These are phyloP conservation scores for Agaricales sp. DNA, from an alignment of 1,284 basidiomycete genomes.

Conservation along the genomic window DNA sequence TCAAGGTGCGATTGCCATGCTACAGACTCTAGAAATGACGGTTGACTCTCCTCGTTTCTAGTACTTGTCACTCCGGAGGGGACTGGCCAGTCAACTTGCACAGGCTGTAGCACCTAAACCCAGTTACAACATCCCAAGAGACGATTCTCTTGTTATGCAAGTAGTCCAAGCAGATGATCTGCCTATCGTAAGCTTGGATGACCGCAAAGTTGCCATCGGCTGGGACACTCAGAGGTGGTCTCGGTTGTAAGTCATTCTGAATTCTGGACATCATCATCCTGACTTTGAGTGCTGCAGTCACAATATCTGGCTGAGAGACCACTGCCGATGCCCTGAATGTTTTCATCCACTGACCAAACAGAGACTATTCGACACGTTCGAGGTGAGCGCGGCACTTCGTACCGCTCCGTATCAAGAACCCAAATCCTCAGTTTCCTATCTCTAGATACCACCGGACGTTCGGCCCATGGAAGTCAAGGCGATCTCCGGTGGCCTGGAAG, in stretches of 20 bases:
- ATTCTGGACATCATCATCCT: neutral
- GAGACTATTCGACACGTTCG: slow-evolving; percentile 77
- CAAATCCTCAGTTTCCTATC: too few relatives aligned
- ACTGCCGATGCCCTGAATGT: slow-evolving; percentile 84
- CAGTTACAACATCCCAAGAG: neutral
- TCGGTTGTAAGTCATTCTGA: slow-evolving; percentile 43
- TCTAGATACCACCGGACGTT: slow-evolving; percentile 69
- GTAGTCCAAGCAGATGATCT: slow-evolving; percentile 23
- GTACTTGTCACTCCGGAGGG: neutral
- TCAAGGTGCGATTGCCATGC: too few relatives aligned
- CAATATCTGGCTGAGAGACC: slow-evolving; percentile 45
- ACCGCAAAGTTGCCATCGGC: slow-evolving; percentile 50
- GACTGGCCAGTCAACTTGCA: neutral
- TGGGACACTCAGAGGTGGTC: slow-evolving; percentile 63
- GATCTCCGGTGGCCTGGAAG: slow-evolving; percentile 55
- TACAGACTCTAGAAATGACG: too few relatives aligned
- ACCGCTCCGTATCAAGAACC: slow-evolving; percentile 8
- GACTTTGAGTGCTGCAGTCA: slow-evolving; percentile 21
- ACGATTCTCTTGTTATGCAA: neutral
- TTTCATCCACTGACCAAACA: slow-evolving; percentile 90
- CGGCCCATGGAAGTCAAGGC: slow-evolving; percentile 52
- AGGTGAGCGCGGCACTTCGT: slow-evolving; percentile 32
- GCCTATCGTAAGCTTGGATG: slow-evolving; percentile 47
- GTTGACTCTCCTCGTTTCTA: too few relatives aligned
- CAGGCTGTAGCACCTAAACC: neutral